Percentiles rank a stretch among this genome's conserved stretches.
Evolutionary conservation across 768 basidiomycete species (phyloP).

Genomic region (Psilocybe azurescens): DNA sequence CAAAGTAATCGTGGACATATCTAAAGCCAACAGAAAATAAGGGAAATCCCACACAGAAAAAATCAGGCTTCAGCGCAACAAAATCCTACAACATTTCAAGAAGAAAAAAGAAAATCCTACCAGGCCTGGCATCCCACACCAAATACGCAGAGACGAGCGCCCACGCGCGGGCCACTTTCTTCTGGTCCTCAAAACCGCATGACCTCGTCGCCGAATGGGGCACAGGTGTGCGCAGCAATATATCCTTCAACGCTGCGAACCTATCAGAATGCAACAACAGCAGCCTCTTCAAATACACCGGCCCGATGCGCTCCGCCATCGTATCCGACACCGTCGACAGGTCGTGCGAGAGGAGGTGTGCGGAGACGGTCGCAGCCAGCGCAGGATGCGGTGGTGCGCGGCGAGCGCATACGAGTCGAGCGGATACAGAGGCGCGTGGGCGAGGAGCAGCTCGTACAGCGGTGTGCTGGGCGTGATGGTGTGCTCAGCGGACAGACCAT

Average conservation of each 20-base stretch:
- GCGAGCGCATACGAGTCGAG: constrained; percentile 50
- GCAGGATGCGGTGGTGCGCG: constrained; percentile 35
- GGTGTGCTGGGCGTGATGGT: constrained; percentile 33
- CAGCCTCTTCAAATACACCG: constrained; percentile 46
- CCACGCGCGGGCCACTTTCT: constrained; percentile 34
- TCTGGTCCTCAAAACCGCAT: constrained; percentile 32
- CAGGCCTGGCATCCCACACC: constrained; percentile 32
- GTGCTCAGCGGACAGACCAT: constrained; percentile 26
- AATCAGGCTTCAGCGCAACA: neutral
- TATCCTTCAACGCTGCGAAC: constrained; percentile 36
- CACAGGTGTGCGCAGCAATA: constrained; percentile 28
- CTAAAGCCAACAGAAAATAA: neutral
- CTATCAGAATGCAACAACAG: constrained; percentile 44
- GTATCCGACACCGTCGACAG: constrained; percentile 41
- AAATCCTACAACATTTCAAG: neutral
- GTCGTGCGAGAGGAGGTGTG: constrained; percentile 43
- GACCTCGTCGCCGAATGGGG: constrained; percentile 27
- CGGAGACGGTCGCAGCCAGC: constrained; percentile 43
- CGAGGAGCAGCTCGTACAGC: constrained; percentile 37
- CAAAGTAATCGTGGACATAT: neutral
- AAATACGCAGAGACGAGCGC: constrained; percentile 32
- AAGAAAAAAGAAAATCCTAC: constrained; percentile 14
- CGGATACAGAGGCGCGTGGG: constrained; percentile 38
- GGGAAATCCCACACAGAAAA: neutral
- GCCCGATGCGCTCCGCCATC: constrained; percentile 41